Base-by-base conservation (phyloP, 2,329 filamentous ascomycete genomes). In the Cladophialophora exuberans region DNA sequence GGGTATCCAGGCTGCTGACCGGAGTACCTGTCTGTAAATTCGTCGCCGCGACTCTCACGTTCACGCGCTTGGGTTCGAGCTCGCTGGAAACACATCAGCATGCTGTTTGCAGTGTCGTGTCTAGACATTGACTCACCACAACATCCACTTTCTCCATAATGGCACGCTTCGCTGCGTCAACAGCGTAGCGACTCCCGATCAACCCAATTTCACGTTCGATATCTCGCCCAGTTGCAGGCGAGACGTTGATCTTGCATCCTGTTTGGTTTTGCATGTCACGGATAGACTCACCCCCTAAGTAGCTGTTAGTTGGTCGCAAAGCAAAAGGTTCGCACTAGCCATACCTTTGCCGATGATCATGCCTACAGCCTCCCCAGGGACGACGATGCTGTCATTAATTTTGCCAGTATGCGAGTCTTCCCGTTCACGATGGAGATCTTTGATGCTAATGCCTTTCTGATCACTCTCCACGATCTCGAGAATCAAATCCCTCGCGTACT, bases 391-490 rank as follows among this genome's bases (percentile, higher is more conserved):
- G 67, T 96, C 90, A 66, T 87, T 91, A 65, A 88, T 81, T 76
- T 92, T 93, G 28, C 61, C 65, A 31, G 28, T 13, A 23, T 65
- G 63, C 11, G 65, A 55, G 46, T 66, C 61, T 30, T 68, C 79
- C 57, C 82, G 82, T 64, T 59, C 63, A 65, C 70, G 44, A 64
- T 65, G 42, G 44, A 51, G 66, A 64, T 56, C 68, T 72, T 65
- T 65, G 52, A 64, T 54, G 38, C 62, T 64, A 54, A 64, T 61
- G 18, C 62, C 62, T 59, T 73, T 72, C 62, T 72, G 70, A 71
- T 96, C 91, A 72, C 90, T 96, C 64, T 96, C 91, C 49, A 96
- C 91, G 68, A 96, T 96, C 69, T 96, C 90, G 76, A 96, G 85
- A 64, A 96, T 96, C 59, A 93, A 77, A 63, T 94, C 88, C 73